Base-by-base conservation (phyloP, 306 rosid species). In the Ormosia emarginata region DNA sequence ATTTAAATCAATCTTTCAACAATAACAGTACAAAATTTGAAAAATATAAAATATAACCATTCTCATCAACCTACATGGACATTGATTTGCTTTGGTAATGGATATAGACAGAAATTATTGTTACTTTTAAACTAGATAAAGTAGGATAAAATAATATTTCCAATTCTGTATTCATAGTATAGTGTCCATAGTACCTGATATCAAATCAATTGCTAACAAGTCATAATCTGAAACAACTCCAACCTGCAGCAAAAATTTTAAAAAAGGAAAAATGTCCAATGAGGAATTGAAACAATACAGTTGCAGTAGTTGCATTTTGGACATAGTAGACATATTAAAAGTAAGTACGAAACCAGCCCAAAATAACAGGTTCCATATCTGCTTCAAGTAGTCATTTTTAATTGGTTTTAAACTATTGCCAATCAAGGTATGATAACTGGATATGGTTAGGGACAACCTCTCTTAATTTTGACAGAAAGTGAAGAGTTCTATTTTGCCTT, bases 161-260 rank as follows among this genome's bases (percentile, higher is more conserved):
- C n/a, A 37, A 17, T 73, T 47, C 11, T 33, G 13, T 58, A 41
- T 37, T 30, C 57, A 18, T 34, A 7, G n/a, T n/a, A n/a, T n/a
- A n/a, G 9, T 50, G 9, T n/a, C 53, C 7, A 37, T 30, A 32
- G 64, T 94, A 89, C 95, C 99, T 88, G 99, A 95, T 89, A 95
- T 89, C 24, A 98, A 91, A 82, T 95, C 99, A 11, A 95, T 91
- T 29, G 99, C 98, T 77, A 95, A 67, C 75, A 95, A 89, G 77
- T 95, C 99, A 69, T 95, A 95, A 89, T 95, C 99, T 50, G 99
- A 93, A 79, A 95, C 92, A 53, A 95, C 98, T 53, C 99, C 99
- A 81, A 95, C 97, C 99, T 95, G 92, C 88, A 87, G 36, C 64
- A 8, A 32, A 15, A 30, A 34, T 8, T 70, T 50, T 50, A 65